Evolutionary conservation across 768 basidiomycete species (phyloP), one percentile per base, ranked within the genome.

Genomic region (Trametes villosa): DNA sequence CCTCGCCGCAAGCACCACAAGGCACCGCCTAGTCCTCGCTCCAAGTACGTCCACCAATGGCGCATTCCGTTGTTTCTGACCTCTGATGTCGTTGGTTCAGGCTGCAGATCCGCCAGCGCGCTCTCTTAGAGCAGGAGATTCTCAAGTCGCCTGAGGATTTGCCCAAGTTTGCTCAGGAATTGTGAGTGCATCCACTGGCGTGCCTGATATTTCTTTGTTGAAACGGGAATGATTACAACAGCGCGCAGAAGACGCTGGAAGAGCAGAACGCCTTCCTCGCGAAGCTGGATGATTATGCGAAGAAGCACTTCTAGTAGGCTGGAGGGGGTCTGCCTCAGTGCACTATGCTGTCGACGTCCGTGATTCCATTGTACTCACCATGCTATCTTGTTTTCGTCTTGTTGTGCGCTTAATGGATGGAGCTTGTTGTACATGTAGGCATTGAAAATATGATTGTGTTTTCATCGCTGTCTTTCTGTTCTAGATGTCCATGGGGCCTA

Each of bases 41-140:
- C 81, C 62, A 83, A 84, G 88, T 86, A 62, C 60, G 81, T 48
- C 3, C 3, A 45, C 54, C 51, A 17, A 26, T 18, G 31, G 0
- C 8, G 3, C 36, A 31, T 33, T 38, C 33, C 31, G 11, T 45
- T 40, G 17, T 53, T n/a, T 46, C 22, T 48, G 13, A 47, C 58
- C 33, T 48, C 48, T 20, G 44, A 58, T 41, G 31, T 8, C 50
- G 9, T 44, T 13, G 34, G 9, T 38, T 18, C 40, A 91, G 89
- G 63, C 72, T 89, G 41, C 71, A 73, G 11, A 76, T 77, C 12
- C 81, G 89, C 15, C 82, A 84, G 68, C 75, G 76, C 45, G 89
- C 89, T 1, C 77, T 92, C 55, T 76, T 91, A 50, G 84, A 82
- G 27, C 75, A 87, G 2, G 86, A 84, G 11, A 79, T 86, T 71